Evolutionary conservation across 768 basidiomycete genomes (phyloP).

Genomic region (Phlegmacium glaucopus): DNA sequence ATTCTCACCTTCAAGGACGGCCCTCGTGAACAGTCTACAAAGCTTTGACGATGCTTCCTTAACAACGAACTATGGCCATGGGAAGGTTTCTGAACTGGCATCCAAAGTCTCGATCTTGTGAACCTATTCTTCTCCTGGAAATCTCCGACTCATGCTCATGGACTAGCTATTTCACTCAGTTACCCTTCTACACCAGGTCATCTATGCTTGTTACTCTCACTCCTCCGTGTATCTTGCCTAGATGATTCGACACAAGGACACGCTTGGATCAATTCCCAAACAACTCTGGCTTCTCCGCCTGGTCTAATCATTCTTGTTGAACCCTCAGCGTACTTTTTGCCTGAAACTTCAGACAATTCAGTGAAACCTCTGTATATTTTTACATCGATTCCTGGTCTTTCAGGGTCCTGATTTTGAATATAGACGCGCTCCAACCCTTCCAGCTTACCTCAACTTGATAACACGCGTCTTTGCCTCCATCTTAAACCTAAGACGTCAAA

Average conservation of each 20-base stretch:
- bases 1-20: conserved; percentile 50
- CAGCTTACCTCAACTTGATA: conserved; percentile 52
- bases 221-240: conserved; percentile 34
- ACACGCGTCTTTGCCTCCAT: conserved; percentile 42
- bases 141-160: conserved; percentile 7
- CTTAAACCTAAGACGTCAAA: conserved; percentile 25
- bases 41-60: conserved; percentile 57
- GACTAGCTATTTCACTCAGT: conserved; percentile 29
- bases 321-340: conserved; percentile 50
- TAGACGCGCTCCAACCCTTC: conserved; percentile 25
- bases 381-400: neutral
- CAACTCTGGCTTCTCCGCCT: conserved; percentile 32
- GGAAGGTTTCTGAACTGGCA: conserved; percentile 31
- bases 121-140: conserved; percentile 21
- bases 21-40: conserved; percentile 38
- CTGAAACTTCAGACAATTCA: conserved; percentile 3
- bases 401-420: neutral
- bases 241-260: conserved; percentile 16
- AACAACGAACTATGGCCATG: conserved; percentile 36
- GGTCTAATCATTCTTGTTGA: conserved; percentile 60
- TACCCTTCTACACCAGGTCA: conserved; percentile 64
- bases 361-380: conserved; percentile 8
- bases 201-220: conserved; percentile 47
- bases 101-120: conserved; percentile 55
- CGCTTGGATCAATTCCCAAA: conserved; percentile 20